A percentile compares a stretch with the other conserved stretches of the same genome.
phyloP scores from a whole-genome alignment of 1,284 basidiomycete species.

The Leccinum griseonigrum region DNA sequence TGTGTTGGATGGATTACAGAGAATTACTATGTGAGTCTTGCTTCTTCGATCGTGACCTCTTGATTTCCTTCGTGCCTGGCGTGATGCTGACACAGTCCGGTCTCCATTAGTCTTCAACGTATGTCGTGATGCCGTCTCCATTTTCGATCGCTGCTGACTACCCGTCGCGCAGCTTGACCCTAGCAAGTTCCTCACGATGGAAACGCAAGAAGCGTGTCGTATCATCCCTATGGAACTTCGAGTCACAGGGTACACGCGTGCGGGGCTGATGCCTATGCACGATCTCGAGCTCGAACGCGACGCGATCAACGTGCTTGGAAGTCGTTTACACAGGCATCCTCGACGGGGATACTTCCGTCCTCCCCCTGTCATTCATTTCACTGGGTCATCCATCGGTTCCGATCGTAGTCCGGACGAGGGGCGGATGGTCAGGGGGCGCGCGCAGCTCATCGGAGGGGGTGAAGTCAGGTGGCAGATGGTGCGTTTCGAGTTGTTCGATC shows the following conservation, averaged over 20 bases:
- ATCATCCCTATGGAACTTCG: slow-evolving; percentile 52
- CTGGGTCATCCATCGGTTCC: slow-evolving; percentile 43
- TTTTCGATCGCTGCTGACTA: background rate
- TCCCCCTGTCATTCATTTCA: slow-evolving; percentile 51
- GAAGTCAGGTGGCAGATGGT: slow-evolving; percentile 55
- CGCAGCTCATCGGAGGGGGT: slow-evolving; percentile 50
- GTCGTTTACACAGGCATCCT: background rate
- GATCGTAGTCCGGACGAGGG: slow-evolving; percentile 33
- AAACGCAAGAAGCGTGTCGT: slow-evolving; percentile 46
- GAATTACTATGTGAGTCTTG: slow-evolving; percentile 46
- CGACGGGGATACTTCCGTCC: slow-evolving; percentile 25
- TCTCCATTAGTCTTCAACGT: slow-evolving; percentile 22
- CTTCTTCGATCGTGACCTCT: background rate
- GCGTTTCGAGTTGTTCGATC: slow-evolving; percentile 20
- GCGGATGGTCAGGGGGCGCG: slow-evolving; percentile 40
- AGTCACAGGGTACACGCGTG: slow-evolving; percentile 42
- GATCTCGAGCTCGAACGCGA: slow-evolving; percentile 8
- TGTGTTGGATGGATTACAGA: slow-evolving; percentile 59
- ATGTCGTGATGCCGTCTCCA: background rate
- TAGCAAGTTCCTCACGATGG: slow-evolving; percentile 28
- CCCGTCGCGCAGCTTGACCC: slow-evolving; percentile 22
- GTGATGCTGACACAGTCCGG: background rate
- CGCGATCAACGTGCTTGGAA: background rate
- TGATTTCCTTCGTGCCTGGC: background rate
- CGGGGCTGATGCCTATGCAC: slow-evolving; percentile 34